Evolutionary conservation across 345 rosid species (phyloP).

Genomic region (Zanthoxylum bungeanum): DNA sequence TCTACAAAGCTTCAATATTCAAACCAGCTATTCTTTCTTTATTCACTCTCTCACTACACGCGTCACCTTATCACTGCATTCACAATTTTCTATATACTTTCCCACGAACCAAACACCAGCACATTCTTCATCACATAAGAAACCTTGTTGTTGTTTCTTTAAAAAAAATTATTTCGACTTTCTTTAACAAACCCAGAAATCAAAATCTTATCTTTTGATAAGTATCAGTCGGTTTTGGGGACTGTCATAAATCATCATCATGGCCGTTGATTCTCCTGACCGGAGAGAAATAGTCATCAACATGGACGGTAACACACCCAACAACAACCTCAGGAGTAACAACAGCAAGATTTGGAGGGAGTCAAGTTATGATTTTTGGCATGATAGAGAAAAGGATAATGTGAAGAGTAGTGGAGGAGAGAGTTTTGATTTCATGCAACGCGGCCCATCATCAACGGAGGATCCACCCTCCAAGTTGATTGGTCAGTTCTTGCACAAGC

Average conservation of each 20-base stretch:
- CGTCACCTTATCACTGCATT: too few species aligned
- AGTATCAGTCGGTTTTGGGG: background rate
- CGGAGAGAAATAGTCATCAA: constrained; percentile 36
- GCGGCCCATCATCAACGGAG: constrained; percentile 11
- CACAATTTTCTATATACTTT: too few species aligned
- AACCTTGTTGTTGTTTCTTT: background rate
- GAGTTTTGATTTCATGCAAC: constrained; percentile 36
- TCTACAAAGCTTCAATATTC: too few species aligned
- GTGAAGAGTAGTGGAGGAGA: constrained; percentile 23
- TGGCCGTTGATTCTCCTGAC: constrained; percentile 41
- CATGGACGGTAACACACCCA: constrained; percentile 25
- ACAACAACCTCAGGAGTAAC: constrained; percentile 16
- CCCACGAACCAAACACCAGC: background rate
- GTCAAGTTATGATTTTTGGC: constrained; percentile 53
- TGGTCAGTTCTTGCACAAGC: constrained; percentile 65
- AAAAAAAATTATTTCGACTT: background rate
- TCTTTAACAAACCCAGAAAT: background rate
- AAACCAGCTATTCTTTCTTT: too few species aligned
- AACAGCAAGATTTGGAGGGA: constrained; percentile 52
- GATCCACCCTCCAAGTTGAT: constrained; percentile 81
- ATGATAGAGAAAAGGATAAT: constrained; percentile 15
- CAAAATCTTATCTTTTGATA: background rate
- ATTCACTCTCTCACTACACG: background rate
- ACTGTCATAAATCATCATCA: constrained; percentile 1
- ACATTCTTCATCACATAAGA: background rate